phyloP scores from a whole-genome alignment of 495 filamentous ascomycete species.

The Neurospora sp. region DNA sequence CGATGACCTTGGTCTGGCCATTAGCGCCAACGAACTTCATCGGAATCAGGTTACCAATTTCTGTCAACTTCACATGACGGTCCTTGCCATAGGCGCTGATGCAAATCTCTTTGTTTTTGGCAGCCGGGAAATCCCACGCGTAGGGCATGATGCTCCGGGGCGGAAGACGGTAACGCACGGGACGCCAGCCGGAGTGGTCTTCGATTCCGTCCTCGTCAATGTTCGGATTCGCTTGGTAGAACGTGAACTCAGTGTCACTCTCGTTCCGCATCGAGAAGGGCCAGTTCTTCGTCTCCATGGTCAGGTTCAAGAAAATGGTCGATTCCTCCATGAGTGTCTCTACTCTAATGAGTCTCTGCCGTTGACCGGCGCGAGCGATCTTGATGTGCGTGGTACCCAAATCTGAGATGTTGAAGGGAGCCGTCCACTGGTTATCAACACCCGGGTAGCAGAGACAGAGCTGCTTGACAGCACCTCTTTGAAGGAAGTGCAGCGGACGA shows the following conservation, averaged over 20 bases:
- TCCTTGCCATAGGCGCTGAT: slow-evolving; percentile 70
- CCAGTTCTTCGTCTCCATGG: slow-evolving; percentile 86
- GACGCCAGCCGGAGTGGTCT: slow-evolving; percentile 76
- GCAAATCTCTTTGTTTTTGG: slow-evolving; percentile 89
- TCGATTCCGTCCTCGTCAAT: slow-evolving; percentile 75
- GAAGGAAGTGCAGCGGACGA: slow-evolving; percentile 77
- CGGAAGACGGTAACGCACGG: slow-evolving; percentile 86
- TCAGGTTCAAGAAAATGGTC: slow-evolving; percentile 87
- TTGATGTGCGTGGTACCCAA: slow-evolving; percentile 88
- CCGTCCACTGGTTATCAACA: slow-evolving; percentile 95
- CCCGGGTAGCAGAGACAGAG: slow-evolving; percentile 89
- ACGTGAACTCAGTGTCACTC: slow-evolving; percentile 90
- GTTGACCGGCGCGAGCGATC: slow-evolving; percentile 78
- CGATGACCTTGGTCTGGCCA: slow-evolving; percentile 68
- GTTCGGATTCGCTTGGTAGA: slow-evolving; percentile 70
- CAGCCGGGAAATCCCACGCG: slow-evolving; percentile 96
- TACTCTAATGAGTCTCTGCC: slow-evolving; percentile 77
- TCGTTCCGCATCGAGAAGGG: slow-evolving; percentile 98
- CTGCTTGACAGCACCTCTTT: slow-evolving; percentile 70
- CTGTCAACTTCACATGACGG: slow-evolving; percentile 83
- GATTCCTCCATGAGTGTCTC: slow-evolving; percentile 86
- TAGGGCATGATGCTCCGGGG: slow-evolving; percentile 98
- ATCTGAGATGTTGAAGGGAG: slow-evolving; percentile 93
- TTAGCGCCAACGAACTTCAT: slow-evolving; percentile 62
- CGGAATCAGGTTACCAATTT: slow-evolving; percentile 90